Evolutionary conservation across 176 grass and related monocot species (phyloP).

Genomic region (Zizania latifolia): DNA sequence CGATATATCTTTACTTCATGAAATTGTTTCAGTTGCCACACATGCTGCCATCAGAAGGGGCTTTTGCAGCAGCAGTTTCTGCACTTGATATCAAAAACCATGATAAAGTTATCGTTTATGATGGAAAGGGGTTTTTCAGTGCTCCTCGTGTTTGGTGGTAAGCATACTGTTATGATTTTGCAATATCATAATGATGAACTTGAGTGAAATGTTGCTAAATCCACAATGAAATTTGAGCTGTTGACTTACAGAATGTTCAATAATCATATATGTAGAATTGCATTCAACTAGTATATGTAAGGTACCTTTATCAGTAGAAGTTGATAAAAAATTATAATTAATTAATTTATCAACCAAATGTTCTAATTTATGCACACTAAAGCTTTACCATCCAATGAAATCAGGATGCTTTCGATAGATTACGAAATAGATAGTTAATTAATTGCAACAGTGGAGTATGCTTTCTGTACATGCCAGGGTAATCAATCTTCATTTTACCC

Average conservation of each 20-base stretch:
- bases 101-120: slow-evolving; percentile 82
- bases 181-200: not conserved
- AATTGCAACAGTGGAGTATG: no score
- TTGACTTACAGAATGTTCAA: not conserved
- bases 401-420: no score
- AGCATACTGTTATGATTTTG: not conserved
- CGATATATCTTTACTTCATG: not conserved
- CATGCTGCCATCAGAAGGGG: slow-evolving; percentile 80
- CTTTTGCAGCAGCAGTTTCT: slow-evolving; percentile 71
- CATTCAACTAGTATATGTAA: not conserved
- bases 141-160: slow-evolving; percentile 96
- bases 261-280: not conserved
- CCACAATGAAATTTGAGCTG: not conserved
- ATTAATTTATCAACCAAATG: not conserved
- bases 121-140: slow-evolving; percentile 78
- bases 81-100: slow-evolving; percentile 64
- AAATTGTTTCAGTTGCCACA: slow-evolving; percentile 61
- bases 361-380: not conserved
- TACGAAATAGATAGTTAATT: no score
- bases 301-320: not conserved
- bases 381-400: slow-evolving; percentile 1
- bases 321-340: slow-evolving; percentile 4
- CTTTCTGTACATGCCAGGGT: not conserved
- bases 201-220: not conserved
- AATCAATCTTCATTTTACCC: not conserved